Evolutionary conservation across 2,329 filamentous ascomycete species (phyloP).

Genomic region (Fusarium albosuccineum): DNA sequence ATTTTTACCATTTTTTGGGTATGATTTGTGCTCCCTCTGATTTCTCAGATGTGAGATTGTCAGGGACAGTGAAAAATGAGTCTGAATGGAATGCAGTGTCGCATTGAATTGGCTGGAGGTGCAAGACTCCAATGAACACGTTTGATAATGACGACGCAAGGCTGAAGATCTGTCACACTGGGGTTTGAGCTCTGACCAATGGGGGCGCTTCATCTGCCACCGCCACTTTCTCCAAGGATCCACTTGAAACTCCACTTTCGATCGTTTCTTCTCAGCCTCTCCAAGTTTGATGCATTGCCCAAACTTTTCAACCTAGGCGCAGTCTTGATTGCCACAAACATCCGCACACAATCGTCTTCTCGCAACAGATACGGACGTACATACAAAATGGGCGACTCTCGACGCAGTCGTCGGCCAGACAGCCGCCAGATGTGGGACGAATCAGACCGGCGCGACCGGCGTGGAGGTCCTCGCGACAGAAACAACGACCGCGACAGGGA

Average conservation of each 20-base stretch:
- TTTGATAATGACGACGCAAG: conserved; percentile 42
- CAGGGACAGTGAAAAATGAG: neutral
- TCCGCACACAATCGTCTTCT: neutral
- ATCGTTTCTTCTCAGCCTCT: conserved; percentile 36
- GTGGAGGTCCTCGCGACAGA: conserved; percentile 40
- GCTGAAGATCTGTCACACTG: conserved; percentile 36
- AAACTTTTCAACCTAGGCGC: conserved; percentile 1
- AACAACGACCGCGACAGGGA: conserved; percentile 38
- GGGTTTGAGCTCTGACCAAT: conserved; percentile 44
- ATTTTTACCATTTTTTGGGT: conserved; percentile 48
- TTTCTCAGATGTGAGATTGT: too few species aligned
- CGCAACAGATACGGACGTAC: neutral
- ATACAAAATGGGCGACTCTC: conserved; percentile 50
- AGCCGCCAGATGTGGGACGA: conserved; percentile 74
- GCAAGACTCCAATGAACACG: conserved; percentile 44
- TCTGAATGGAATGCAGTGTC: conserved; percentile 12
- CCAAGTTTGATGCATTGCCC: conserved; percentile 16
- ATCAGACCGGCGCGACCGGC: conserved; percentile 56
- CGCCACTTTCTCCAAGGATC: conserved; percentile 12
- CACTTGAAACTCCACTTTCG: conserved; percentile 13
- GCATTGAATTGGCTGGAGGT: conserved; percentile 18
- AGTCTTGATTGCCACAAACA: neutral
- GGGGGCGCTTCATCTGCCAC: conserved; percentile 37
- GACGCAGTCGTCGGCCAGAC: conserved; percentile 58
- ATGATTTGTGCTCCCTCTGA: too few species aligned